A percentile compares a stretch with the other conserved stretches of the same genome.
phyloP scores from a whole-genome alignment of 768 basidiomycete species.

The Russula lepida region DNA sequence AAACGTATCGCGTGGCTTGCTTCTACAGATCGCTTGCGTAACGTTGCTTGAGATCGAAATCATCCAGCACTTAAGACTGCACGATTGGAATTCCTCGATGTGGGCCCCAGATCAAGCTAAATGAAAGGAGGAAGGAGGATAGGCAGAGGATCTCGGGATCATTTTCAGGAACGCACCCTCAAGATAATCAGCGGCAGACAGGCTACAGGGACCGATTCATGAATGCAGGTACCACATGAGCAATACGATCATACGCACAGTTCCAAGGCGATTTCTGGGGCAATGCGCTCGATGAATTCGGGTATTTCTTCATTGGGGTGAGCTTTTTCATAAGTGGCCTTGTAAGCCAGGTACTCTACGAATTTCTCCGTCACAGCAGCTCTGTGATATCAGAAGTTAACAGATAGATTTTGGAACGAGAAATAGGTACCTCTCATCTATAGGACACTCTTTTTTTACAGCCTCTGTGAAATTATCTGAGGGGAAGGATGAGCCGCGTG shows the following conservation, averaged over 20 bases:
- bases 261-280: constrained; percentile 82
- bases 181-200: constrained; percentile 58
- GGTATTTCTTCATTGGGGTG: constrained; percentile 73
- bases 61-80: not conserved
- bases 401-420: not conserved
- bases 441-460: constrained; percentile 54
- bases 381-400: constrained; percentile 22
- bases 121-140: not conserved
- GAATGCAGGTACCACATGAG: not conserved
- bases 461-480: constrained; percentile 72
- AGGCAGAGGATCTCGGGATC: not conserved
- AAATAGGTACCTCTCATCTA: constrained; percentile 56
- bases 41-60: not conserved
- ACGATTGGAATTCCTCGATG: not conserved
- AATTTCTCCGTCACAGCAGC: constrained; percentile 76
- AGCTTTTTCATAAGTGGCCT: constrained; percentile 63
- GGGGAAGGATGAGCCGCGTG: not conserved
- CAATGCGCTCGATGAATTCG: constrained; percentile 76
- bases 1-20: not conserved
- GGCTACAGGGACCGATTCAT: constrained; percentile 27
- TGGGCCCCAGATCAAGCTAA: constrained; percentile 2
- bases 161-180: constrained; percentile 37
- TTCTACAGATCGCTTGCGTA: not conserved
- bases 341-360: constrained; percentile 85
- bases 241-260: constrained; percentile 46